phyloP scores from a whole-genome alignment of 2,329 filamentous ascomycete genomes.

The Dichotomopilus funicola region DNA sequence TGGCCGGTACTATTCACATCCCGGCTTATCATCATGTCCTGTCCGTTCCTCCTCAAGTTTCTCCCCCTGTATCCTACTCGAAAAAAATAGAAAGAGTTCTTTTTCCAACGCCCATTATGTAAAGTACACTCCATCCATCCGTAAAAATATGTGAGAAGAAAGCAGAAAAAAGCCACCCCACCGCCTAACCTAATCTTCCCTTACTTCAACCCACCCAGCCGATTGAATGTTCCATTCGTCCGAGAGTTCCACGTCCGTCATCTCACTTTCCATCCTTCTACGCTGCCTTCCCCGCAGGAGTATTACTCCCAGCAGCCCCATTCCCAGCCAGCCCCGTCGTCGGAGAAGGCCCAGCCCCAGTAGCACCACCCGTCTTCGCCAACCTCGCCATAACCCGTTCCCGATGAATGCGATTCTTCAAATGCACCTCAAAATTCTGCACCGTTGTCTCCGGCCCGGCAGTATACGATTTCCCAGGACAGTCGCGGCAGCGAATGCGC shows the following conservation, averaged over 20 bases:
- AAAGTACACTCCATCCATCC: too few relatives aligned
- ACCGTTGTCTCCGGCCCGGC: conserved; percentile 79
- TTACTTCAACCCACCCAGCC: not conserved
- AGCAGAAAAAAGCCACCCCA: not conserved
- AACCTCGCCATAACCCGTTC: conserved; percentile 54
- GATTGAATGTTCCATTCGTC: not conserved
- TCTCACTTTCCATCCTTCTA: not conserved
- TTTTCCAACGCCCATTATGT: not conserved
- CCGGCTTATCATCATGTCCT: too few relatives aligned
- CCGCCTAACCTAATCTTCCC: not conserved
- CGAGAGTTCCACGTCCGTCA: too few relatives aligned
- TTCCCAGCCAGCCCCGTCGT: not conserved
- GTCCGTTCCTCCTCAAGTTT: too few relatives aligned
- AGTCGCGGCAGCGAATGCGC: conserved; percentile 85
- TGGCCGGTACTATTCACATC: too few relatives aligned
- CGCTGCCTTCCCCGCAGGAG: not conserved
- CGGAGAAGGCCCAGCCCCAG: not conserved
- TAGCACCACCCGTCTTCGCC: not conserved
- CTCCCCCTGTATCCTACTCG: not conserved
- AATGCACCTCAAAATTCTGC: conserved; percentile 86
- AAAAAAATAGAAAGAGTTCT: too few relatives aligned
- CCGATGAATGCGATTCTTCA: conserved; percentile 76
- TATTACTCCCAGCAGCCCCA: not conserved
- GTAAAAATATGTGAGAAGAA: too few relatives aligned
- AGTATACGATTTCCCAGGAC: conserved; percentile 89